Conservation (phyloP, 352 stramenopile genomes). For the Aphanomyces invadans region DNA sequence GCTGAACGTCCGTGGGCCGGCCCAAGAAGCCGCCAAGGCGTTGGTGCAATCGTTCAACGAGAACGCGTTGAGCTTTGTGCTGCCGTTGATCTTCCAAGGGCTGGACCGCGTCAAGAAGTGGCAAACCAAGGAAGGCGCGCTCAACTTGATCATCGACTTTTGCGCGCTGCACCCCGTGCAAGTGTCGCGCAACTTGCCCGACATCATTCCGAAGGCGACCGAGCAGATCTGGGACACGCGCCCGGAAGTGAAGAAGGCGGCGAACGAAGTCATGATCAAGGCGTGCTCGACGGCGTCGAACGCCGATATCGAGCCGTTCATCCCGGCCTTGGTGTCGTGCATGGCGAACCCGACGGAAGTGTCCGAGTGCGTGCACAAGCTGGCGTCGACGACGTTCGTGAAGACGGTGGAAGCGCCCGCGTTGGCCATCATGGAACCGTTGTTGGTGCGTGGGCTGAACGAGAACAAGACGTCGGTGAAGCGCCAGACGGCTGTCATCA, state of each 20-base stretch:
- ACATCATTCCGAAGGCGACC: slow-evolving; percentile 96
- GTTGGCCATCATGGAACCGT: slow-evolving; percentile 95
- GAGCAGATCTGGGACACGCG: slow-evolving; percentile 99
- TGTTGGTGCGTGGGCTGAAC: slow-evolving; percentile 93
- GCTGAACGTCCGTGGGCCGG: slow-evolving; percentile 48
- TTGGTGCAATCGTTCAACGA: slow-evolving; percentile 79
- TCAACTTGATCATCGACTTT: slow-evolving; percentile 92
- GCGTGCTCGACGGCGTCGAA: slow-evolving; percentile 97
- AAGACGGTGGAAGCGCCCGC: slow-evolving; percentile 95
- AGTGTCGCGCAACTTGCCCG: slow-evolving; percentile 90
- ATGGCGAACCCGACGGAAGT: slow-evolving; percentile 97
- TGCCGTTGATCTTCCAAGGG: slow-evolving; percentile 88
- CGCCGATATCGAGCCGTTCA: slow-evolving; percentile 99
- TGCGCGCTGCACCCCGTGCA: slow-evolving; percentile 90
- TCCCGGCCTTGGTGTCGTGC: slow-evolving; percentile 93
- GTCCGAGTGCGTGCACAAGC: slow-evolving; percentile 97
- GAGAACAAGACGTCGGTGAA: slow-evolving; percentile 95
- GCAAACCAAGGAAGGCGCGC: slow-evolving; percentile 94
- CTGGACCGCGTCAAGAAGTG: slow-evolving; percentile 89
- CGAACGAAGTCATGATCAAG: slow-evolving; percentile 91
- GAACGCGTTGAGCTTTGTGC: slow-evolving; percentile 80
- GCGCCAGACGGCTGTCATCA: slow-evolving; percentile 97
- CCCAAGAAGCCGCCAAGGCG: slow-evolving; percentile 67
- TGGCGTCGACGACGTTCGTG: slow-evolving; percentile 98
- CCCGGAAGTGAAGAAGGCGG: slow-evolving; percentile 95